Evolutionary conservation across 1,139 yeast genomes (phyloP).

Genomic region (Saccharomyces hybrid): DNA sequence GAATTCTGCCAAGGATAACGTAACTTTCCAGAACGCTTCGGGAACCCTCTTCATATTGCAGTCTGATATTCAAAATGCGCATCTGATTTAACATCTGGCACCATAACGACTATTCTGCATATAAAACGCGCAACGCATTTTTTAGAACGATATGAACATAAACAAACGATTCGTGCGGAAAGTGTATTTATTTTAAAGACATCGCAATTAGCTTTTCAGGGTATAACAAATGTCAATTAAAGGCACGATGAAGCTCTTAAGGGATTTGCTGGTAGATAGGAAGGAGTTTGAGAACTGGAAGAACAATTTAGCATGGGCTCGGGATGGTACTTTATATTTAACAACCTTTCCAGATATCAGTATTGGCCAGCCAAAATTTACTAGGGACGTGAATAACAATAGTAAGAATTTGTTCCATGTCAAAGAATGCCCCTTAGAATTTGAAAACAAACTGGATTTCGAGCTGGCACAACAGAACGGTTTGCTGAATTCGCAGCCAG

Average conservation of each 20-base stretch:
- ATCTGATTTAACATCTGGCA: neutral
- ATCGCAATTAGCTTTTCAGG: neutral
- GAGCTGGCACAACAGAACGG: conserved; percentile 19
- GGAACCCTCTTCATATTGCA: neutral
- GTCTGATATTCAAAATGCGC: neutral
- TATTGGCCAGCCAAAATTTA: conserved; percentile 23
- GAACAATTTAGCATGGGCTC: conserved; percentile 24
- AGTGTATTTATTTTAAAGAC: neutral
- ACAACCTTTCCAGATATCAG: conserved; percentile 26
- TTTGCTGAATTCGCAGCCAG: conserved; percentile 27
- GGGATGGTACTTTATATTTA: conserved; percentile 26
- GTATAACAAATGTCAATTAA: neutral
- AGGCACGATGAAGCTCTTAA: conserved; percentile 22
- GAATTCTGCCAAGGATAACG: neutral
- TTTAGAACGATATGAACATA: neutral
- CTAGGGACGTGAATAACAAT: conserved; percentile 13
- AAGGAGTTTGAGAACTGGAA: conserved; percentile 27
- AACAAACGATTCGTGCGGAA: neutral
- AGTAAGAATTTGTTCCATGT: conserved; percentile 25
- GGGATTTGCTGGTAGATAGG: conserved; percentile 23
- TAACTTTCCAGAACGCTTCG: neutral
- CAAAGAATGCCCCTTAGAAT: conserved; percentile 16
- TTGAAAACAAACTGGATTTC: conserved; percentile 27
- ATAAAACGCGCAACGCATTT: neutral
- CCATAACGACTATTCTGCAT: neutral